Percentiles rank a stretch among this genome's conserved stretches.
phyloP scores from a whole-genome alignment of 306 rosid species.

The Sindora glabra region DNA sequence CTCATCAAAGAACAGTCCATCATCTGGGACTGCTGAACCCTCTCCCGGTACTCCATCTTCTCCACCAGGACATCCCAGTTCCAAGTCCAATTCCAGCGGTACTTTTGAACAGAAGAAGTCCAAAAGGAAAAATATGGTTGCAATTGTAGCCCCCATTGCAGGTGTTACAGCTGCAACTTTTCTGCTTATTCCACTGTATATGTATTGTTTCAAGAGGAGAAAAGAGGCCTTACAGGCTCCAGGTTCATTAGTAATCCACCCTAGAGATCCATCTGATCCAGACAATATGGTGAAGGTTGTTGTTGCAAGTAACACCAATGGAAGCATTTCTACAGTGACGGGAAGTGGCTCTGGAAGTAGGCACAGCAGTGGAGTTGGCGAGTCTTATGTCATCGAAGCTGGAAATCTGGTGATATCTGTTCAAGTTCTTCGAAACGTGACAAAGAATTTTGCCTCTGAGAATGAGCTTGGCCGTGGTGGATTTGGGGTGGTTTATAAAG shows the following conservation, averaged over 20 bases:
- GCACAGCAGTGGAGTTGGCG: slow-evolving; percentile 54
- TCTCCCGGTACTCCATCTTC: not conserved
- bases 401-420: slow-evolving; percentile 88
- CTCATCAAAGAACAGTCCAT: slow-evolving; percentile 16
- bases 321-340: slow-evolving; percentile 44
- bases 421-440: slow-evolving; percentile 80
- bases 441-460: slow-evolving; percentile 80
- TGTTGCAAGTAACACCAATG: slow-evolving; percentile 51
- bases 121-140: slow-evolving; percentile 28
- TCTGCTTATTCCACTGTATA: slow-evolving; percentile 60
- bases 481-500: slow-evolving; percentile 89
- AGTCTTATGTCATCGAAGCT: slow-evolving; percentile 80
- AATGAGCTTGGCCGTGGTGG: slow-evolving; percentile 99
- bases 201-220: slow-evolving; percentile 53
- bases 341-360: slow-evolving; percentile 68
- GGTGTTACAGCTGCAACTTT: slow-evolving; percentile 70
- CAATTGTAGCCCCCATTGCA: slow-evolving; percentile 45
- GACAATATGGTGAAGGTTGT: slow-evolving; percentile 59
- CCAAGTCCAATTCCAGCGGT: slow-evolving; percentile 4
- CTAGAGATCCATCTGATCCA: slow-evolving; percentile 83
- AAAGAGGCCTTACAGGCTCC: slow-evolving; percentile 36
- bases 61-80: slow-evolving; percentile 7
- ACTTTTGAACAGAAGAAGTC: slow-evolving; percentile 8
- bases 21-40: slow-evolving; percentile 16
- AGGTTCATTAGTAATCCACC: slow-evolving; percentile 71